A percentile compares a stretch with the other conserved stretches of the same genome.
These are phyloP conservation scores for Lentinus polychrous DNA, from an alignment of 1,284 basidiomycete genomes.

Conservation along the genomic window DNA sequence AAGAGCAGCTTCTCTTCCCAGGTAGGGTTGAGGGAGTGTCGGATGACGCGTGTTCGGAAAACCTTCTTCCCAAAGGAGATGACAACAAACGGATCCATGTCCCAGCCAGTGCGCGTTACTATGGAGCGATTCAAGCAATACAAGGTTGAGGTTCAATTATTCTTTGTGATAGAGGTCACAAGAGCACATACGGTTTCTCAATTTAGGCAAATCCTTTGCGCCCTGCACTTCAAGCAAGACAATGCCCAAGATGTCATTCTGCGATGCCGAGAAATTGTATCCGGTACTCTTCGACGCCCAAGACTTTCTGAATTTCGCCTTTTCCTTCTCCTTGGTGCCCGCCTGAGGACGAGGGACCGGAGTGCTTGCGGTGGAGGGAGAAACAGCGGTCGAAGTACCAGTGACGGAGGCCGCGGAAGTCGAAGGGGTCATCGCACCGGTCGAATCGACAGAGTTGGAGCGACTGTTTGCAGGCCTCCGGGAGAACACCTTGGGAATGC, in stretches of 20 bases:
- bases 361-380: slow-evolving; percentile 12
- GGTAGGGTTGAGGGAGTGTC: slow-evolving; percentile 82
- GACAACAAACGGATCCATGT: slow-evolving; percentile 98
- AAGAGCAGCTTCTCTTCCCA: slow-evolving; percentile 98
- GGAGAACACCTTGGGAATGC: slow-evolving; percentile 31
- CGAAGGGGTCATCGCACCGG: slow-evolving; percentile 13
- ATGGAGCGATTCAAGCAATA: neutral
- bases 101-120: slow-evolving; percentile 84
- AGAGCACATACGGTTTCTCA: slow-evolving; percentile 57
- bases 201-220: slow-evolving; percentile 78
- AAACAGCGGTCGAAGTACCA: slow-evolving; percentile 1
- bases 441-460: slow-evolving; percentile 26
- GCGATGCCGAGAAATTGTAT: slow-evolving; percentile 61
- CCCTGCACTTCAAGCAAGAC: slow-evolving; percentile 73
- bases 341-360: slow-evolving; percentile 8
- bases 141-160: neutral
- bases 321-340: slow-evolving; percentile 13
- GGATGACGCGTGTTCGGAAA: slow-evolving; percentile 87
- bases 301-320: slow-evolving; percentile 21
- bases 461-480: slow-evolving; percentile 27
- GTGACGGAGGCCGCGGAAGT: slow-evolving; percentile 9
- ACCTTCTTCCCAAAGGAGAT: slow-evolving; percentile 96
- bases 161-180: neutral
- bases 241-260: slow-evolving; percentile 84
- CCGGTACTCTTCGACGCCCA: slow-evolving; percentile 29